These are phyloP conservation scores for Lindgomyces ingoldianus DNA, from an alignment of 495 filamentous ascomycete species.

Conservation along the genomic window DNA sequence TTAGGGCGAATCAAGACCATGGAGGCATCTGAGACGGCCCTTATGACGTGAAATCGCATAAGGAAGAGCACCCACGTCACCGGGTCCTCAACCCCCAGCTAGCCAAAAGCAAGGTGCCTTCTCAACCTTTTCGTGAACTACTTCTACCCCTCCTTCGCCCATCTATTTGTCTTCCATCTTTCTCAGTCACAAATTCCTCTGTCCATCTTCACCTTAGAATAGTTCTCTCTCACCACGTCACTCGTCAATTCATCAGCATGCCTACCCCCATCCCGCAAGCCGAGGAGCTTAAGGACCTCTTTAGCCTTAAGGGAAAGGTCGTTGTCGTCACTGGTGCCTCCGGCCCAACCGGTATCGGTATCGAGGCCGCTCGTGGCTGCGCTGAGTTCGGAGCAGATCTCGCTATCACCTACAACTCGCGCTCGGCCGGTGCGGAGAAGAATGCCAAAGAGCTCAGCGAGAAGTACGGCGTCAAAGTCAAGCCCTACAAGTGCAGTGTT, in stretches of 20 bases:
- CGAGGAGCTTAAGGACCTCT: conserved; percentile 61
- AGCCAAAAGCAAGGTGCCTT: conserved; percentile 16
- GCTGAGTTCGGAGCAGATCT: conserved; percentile 73
- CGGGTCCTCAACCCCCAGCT: conserved; percentile 11
- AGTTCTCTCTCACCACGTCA: not conserved
- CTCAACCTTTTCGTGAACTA: conserved; percentile 20
- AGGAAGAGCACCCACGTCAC: conserved; percentile 20
- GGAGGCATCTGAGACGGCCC: not conserved
- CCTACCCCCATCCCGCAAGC: conserved; percentile 61
- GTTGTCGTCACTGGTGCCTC: conserved; percentile 72
- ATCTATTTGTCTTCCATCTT: not conserved
- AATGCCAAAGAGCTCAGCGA: conserved; percentile 62
- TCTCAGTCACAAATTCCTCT: conserved; percentile 5
- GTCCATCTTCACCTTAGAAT: not conserved
- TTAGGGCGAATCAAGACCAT: conserved; percentile 1
- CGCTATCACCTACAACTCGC: conserved; percentile 67
- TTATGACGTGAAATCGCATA: conserved; percentile 8
- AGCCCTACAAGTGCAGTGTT: conserved; percentile 64
- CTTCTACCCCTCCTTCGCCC: conserved; percentile 29
- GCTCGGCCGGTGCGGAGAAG: conserved; percentile 61
- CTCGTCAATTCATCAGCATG: conserved; percentile 44
- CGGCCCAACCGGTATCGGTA: conserved; percentile 68
- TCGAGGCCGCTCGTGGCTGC: conserved; percentile 70
- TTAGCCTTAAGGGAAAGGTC: conserved; percentile 73
- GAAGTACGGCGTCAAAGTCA: conserved; percentile 65